Conservation (phyloP, 176 grass and related monocot genomes). For the Raddia distichophylla region DNA sequence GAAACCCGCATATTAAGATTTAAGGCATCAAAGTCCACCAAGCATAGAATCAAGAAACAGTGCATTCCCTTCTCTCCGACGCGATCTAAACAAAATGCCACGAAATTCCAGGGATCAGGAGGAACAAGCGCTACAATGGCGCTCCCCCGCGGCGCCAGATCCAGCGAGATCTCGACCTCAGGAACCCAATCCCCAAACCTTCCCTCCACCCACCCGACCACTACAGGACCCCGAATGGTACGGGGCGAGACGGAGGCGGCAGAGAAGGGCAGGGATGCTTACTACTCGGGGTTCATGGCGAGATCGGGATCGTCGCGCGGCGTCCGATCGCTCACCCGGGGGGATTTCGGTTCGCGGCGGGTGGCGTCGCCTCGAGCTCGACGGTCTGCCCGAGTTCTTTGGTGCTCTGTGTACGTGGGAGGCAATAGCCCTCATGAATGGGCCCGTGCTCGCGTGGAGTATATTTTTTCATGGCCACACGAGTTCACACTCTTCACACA, state of each 20-base stretch:
- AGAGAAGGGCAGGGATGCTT: slow-evolving; percentile 34
- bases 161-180: slow-evolving; percentile 12
- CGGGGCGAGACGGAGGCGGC: background rate
- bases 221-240: background rate
- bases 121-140: background rate
- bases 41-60: background rate
- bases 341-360: background rate
- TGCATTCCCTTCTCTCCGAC: background rate
- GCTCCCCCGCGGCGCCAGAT: background rate
- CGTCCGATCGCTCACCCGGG: background rate
- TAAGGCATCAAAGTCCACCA: background rate
- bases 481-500: no score
- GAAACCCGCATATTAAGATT: background rate
- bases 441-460: no score
- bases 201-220: background rate
- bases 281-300: slow-evolving; percentile 75
- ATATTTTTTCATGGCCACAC: no score
- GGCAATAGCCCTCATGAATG: no score
- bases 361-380: no score
- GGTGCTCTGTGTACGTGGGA: no score
- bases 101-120: background rate
- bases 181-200: background rate
- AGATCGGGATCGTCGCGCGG: slow-evolving; percentile 7
- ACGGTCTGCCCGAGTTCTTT: no score
- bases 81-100: background rate